These are phyloP conservation scores for Thuidium tamariscinum DNA, from an alignment of 225 moss, liverwort and hornwort species.

Conservation along the genomic window DNA sequence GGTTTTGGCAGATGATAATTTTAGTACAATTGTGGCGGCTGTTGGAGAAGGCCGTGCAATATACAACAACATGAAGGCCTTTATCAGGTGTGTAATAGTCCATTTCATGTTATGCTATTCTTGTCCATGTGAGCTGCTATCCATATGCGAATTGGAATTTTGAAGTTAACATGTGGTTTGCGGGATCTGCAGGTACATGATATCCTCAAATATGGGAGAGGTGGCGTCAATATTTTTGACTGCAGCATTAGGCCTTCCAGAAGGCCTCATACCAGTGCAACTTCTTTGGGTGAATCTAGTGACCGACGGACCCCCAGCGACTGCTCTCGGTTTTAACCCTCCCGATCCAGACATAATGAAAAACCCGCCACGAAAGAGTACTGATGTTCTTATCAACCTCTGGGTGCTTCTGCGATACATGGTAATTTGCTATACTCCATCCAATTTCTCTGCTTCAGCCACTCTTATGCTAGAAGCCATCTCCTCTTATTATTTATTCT, in stretches of 20 bases:
- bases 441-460: neutral
- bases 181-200: constrained; percentile 47
- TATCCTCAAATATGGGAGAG: constrained; percentile 89
- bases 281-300: constrained; percentile 94
- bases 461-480: neutral
- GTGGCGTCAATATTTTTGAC: constrained; percentile 88
- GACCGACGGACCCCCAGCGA: constrained; percentile 88
- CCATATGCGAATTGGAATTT: neutral
- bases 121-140: neutral
- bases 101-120: constrained; percentile 3
- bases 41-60: constrained; percentile 86
- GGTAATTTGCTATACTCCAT: neutral
- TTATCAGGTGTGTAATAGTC: constrained; percentile 45
- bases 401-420: constrained; percentile 38
- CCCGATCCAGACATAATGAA: constrained; percentile 74
- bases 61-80: constrained; percentile 96
- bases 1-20: constrained; percentile 93
- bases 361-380: constrained; percentile 69
- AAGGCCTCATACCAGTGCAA: constrained; percentile 83
- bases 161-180: neutral
- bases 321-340: constrained; percentile 85
- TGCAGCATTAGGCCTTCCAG: constrained; percentile 79
- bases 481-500: neutral
- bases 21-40: constrained; percentile 87
- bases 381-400: constrained; percentile 66